Evolutionary conservation across 352 stramenopile genomes (phyloP), one percentile per base, ranked within the genome.

Genomic region (Pseudoperonospora humuli): DNA sequence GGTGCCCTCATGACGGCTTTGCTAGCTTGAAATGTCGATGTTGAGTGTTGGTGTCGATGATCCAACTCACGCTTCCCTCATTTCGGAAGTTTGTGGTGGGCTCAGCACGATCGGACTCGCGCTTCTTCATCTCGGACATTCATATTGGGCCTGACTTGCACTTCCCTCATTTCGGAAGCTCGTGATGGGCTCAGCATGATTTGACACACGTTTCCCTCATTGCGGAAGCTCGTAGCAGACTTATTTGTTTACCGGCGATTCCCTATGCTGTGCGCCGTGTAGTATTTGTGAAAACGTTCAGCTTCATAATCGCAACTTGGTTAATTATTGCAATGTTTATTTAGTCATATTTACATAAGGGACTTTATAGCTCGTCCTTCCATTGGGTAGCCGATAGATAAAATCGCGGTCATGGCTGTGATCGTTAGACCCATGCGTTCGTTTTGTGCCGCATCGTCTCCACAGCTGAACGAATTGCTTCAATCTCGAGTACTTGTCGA

Each of bases 401-500:
- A 57, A 34, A 8, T 41, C 19, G 15, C 45, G 15, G n/a, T 35
- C 27, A 47, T 34, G 4, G 7, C 13, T 25, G 10, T 24, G 20
- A 14, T 27, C 14, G 39, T 32, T 55, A 64, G 9, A 69, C 54
- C 59, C 59, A 69, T n/a, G 48, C 33, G 7, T 43, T 55, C 25
- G 25, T 36, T 3, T 71, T 53, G 0, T 34, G 45, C 1, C 39
- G 41, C 37, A 52, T 55, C 0, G 61, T 53, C 38, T 85, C 74
- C 19, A 86, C 58, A n/a, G 45, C 61, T 11, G 52, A 53, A 14
- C 72, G 62, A 28, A 88, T 78, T 10, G 60, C 32, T 8, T 75
- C 60, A 21, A 88, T 64, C 27, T 75, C 73, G 37, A 89, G 58
- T 28, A 89, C 72, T 42, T 86, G 77, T 7, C 74, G 70, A 34